Conservation (phyloP, 805 yeast species). For the Saccharomycopsis fodiens region DNA sequence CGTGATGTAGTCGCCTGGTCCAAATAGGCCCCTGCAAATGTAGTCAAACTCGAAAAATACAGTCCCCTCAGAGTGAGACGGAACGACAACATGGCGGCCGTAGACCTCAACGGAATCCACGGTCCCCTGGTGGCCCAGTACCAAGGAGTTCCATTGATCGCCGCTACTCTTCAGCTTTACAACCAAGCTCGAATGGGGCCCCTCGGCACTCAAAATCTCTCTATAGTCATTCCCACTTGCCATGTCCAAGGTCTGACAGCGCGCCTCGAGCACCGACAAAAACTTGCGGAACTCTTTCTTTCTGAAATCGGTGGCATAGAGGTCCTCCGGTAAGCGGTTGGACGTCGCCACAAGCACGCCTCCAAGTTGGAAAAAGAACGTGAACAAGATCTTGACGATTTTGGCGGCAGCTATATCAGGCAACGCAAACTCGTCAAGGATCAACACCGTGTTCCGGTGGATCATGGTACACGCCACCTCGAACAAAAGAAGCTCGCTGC, state of each 20-base stretch:
- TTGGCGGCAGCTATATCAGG: conserved; percentile 74
- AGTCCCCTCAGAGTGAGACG: conserved; percentile 33
- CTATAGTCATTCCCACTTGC: conserved; percentile 51
- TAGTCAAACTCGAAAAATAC: conserved; percentile 46
- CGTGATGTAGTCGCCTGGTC: conserved; percentile 65
- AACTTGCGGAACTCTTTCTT: conserved; percentile 50
- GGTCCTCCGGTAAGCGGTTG: conserved; percentile 63
- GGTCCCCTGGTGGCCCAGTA: conserved; percentile 21
- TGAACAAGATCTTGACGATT: conserved; percentile 54
- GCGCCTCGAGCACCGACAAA: conserved; percentile 44
- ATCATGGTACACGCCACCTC: conserved; percentile 64
- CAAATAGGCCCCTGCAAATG: conserved; percentile 48
- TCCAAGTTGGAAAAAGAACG: conserved; percentile 63
- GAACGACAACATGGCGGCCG: conserved; percentile 44
- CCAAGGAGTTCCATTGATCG: conserved; percentile 33
- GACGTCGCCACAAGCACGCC: conserved; percentile 73
- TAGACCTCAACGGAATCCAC: conserved; percentile 39
- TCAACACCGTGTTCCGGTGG: conserved; percentile 45
- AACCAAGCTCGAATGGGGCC: conserved; percentile 27
- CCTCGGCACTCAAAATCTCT: conserved; percentile 21
- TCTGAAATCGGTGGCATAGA: conserved; percentile 59
- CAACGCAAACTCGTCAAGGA: conserved; percentile 69
- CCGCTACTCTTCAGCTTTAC: conserved; percentile 24
- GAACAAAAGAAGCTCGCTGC: conserved; percentile 53
- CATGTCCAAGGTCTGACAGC: conserved; percentile 62